These are phyloP conservation scores for Pholiota conissans DNA, from an alignment of 768 basidiomycete species.

Conservation along the genomic window DNA sequence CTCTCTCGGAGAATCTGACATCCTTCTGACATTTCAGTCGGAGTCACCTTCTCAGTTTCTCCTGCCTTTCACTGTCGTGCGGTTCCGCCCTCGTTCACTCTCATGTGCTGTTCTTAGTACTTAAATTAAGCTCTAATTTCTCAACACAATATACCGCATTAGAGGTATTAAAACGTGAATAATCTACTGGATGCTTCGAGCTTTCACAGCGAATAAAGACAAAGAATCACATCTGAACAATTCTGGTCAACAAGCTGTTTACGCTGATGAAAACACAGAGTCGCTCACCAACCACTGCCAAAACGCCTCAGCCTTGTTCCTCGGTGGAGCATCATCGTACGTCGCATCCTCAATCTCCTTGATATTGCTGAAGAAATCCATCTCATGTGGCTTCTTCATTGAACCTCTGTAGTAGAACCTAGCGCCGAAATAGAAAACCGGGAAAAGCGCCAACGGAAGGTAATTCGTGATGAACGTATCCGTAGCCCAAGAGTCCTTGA, in stretches of 20 bases:
- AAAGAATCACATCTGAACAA: background rate
- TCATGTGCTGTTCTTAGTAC: no score
- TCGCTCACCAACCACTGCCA: background rate
- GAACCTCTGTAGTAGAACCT: constrained; percentile 53
- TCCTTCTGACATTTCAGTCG: no score
- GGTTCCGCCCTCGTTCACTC: no score
- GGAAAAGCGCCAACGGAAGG: constrained; percentile 70
- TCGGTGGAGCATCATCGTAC: constrained; percentile 20
- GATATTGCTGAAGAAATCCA: constrained; percentile 81
- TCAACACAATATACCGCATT: no score
- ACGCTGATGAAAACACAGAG: no score
- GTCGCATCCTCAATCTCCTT: constrained; percentile 69
- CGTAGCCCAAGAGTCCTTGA: constrained; percentile 43
- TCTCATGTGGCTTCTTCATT: constrained; percentile 55
- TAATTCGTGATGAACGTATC: constrained; percentile 86
- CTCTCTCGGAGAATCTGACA: no score
- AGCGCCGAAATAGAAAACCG: constrained; percentile 65
- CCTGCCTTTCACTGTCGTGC: no score
- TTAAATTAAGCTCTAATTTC: no score
- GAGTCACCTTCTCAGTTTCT: no score
- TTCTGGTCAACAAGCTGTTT: background rate
- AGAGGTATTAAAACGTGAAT: no score
- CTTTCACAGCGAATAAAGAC: no score
- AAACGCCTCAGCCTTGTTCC: background rate
- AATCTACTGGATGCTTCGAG: no score